phyloP scores from a whole-genome alignment of 2,329 filamentous ascomycete species.

The Diaporthe ilicicola region DNA sequence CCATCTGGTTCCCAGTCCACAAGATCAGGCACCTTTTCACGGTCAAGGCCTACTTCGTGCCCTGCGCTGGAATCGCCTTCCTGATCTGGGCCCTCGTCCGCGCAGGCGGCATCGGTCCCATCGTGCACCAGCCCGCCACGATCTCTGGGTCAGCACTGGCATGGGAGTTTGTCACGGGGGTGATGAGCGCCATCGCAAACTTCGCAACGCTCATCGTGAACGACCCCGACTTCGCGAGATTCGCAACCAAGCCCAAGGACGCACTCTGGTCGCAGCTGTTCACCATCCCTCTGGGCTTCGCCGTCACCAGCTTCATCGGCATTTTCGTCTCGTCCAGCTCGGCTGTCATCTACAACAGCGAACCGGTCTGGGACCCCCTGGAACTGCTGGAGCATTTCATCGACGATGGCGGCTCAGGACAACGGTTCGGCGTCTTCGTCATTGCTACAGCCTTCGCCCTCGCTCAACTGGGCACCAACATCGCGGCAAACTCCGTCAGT shows the following conservation, averaged over 20 bases:
- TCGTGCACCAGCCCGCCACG: slow-evolving; percentile 73
- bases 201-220: slow-evolving; percentile 88
- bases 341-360: slow-evolving; percentile 68
- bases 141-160: slow-evolving; percentile 73
- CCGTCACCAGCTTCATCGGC: slow-evolving; percentile 84
- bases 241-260: slow-evolving; percentile 78
- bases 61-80: slow-evolving; percentile 82
- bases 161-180: slow-evolving; percentile 84
- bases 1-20: slow-evolving; percentile 90
- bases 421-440: slow-evolving; percentile 80
- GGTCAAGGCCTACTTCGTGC: slow-evolving; percentile 86
- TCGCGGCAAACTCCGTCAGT: slow-evolving; percentile 85
- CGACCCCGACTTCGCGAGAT: slow-evolving; percentile 86
- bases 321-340: slow-evolving; percentile 81
- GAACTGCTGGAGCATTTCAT: slow-evolving; percentile 73
- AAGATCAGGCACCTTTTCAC: slow-evolving; percentile 91
- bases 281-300: slow-evolving; percentile 76
- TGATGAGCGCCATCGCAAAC: slow-evolving; percentile 91
- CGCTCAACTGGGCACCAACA: slow-evolving; percentile 86
- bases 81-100: slow-evolving; percentile 87
- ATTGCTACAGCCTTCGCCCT: slow-evolving; percentile 77
- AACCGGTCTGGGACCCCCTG: slow-evolving; percentile 79
- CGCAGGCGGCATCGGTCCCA: slow-evolving; percentile 84
- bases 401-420: slow-evolving; percentile 71
- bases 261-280: slow-evolving; percentile 83